Conservation (phyloP, 345 rosid genomes). For the Turnera subulata region DNA sequence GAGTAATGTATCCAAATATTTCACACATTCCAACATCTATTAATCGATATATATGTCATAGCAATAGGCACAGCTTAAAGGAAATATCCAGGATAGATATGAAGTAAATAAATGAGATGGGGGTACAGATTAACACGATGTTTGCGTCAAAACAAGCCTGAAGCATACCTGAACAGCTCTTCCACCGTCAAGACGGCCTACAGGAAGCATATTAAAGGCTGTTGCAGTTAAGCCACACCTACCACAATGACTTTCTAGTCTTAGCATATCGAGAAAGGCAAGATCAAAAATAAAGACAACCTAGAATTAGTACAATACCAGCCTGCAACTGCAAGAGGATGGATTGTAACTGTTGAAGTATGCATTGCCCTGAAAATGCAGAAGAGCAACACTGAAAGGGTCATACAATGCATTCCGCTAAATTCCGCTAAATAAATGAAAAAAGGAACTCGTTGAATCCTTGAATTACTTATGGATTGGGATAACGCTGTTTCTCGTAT, state of each 20-base stretch:
- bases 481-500: neutral
- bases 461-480: slow-evolving; percentile 7
- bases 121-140: no score
- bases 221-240: slow-evolving; percentile 98
- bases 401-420: slow-evolving; percentile 7
- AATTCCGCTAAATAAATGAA: slow-evolving; percentile 8
- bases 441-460: slow-evolving; percentile 1
- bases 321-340: slow-evolving; percentile 94
- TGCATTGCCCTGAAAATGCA: slow-evolving; percentile 69
- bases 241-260: slow-evolving; percentile 12
- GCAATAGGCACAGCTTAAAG: no score
- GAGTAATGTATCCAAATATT: no score
- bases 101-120: neutral
- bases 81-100: neutral
- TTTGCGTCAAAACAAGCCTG: no score
- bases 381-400: slow-evolving; percentile 7
- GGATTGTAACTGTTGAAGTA: slow-evolving; percentile 78
- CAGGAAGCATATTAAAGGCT: slow-evolving; percentile 93
- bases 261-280: slow-evolving; percentile 13
- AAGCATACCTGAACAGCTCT: slow-evolving; percentile 77
- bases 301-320: slow-evolving; percentile 45
- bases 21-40: no score
- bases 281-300: slow-evolving; percentile 9
- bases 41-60: no score
- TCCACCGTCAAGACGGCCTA: slow-evolving; percentile 96